These are phyloP conservation scores for Auricularia auricula-judae DNA, from an alignment of 768 basidiomycete species.

Conservation along the genomic window DNA sequence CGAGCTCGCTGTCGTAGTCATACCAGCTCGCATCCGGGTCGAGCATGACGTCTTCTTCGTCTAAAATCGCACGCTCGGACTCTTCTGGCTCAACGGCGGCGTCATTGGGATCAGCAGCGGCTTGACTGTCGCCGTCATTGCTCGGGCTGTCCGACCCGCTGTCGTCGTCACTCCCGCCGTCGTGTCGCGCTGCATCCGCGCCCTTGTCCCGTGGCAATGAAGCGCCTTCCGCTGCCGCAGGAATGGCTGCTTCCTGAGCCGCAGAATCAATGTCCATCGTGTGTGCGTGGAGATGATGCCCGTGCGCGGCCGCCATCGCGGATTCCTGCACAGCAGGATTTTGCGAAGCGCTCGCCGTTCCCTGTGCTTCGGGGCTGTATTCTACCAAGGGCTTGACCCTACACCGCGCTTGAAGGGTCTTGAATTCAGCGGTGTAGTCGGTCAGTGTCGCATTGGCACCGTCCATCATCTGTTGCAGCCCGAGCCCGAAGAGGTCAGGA, in stretches of 20 bases:
- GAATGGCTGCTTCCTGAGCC: too few relatives aligned
- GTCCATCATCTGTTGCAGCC: neutral
- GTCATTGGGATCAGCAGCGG: neutral
- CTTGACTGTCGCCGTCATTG: neutral
- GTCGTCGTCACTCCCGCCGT: too few relatives aligned
- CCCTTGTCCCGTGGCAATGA: too few relatives aligned
- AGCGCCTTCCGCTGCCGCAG: too few relatives aligned
- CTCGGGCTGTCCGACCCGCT: too few relatives aligned
- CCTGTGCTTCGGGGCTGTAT: neutral
- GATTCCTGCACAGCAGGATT: neutral
- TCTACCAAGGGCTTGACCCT: neutral
- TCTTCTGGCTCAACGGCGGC: neutral
- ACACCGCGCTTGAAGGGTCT: conserved; percentile 10
- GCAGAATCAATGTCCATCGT: too few relatives aligned
- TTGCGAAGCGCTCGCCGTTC: neutral
- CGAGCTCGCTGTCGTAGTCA: neutral
- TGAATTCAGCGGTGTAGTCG: conserved; percentile 18
- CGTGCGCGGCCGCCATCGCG: too few relatives aligned
- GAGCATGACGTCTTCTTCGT: neutral
- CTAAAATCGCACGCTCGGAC: neutral
- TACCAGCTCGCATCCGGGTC: neutral
- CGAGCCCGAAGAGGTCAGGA: conserved; percentile 17
- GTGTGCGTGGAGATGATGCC: too few relatives aligned
- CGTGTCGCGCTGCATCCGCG: too few relatives aligned
- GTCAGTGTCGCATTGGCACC: conserved; percentile 3